Base-by-base conservation (phyloP, 345 rosid genomes). In the Lumnitzera littorea region DNA sequence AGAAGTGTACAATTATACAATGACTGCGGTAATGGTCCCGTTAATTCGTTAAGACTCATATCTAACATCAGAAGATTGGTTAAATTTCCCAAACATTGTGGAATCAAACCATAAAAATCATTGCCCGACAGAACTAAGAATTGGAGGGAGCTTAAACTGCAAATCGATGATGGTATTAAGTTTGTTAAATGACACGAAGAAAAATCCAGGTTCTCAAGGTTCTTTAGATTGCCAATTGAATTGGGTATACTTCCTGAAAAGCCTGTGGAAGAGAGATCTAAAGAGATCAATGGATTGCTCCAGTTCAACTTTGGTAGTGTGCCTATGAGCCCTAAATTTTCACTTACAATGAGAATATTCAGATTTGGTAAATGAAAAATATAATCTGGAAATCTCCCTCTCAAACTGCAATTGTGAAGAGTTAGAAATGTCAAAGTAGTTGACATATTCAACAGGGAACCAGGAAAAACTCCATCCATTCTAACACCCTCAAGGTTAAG, bases 101-200 rank as follows among this genome's bases (percentile, higher is more conserved):
- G 80, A 17, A 75, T 56, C 13, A 36, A 59, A 10, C 48, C 68
- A 5, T 50, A 57, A 24, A 57, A 43, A 43, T 3, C 12, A 23
- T 20, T 57, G 27, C 46, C 25, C 2, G 78, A 67, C 51, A 74
- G 72, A 50, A 59, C 50, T 0, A 67, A 62, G 11, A 0, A 20
- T 14, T 0, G 58, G 0, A 55, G 58, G 58, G 41, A 55, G 12
- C 46, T 29, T 16, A 78, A 78, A 49, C 67, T 71, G 2, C 60
- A 71, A 0, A 74, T 14, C 25, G 78, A 70, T 1, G 51, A 23
- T 12, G 82, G 76, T 48, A 77, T 25, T 2, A 59, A 23, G 13
- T 78, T 69, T n/a, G 20, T 51, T 56, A 77, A 13, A 5, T 46
- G 61, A 50, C 74, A 68, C 2, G 0, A 0, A 15, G 0, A 0